Conservation (phyloP, 768 basidiomycete species). For the Pulveroboletus sp. region DNA sequence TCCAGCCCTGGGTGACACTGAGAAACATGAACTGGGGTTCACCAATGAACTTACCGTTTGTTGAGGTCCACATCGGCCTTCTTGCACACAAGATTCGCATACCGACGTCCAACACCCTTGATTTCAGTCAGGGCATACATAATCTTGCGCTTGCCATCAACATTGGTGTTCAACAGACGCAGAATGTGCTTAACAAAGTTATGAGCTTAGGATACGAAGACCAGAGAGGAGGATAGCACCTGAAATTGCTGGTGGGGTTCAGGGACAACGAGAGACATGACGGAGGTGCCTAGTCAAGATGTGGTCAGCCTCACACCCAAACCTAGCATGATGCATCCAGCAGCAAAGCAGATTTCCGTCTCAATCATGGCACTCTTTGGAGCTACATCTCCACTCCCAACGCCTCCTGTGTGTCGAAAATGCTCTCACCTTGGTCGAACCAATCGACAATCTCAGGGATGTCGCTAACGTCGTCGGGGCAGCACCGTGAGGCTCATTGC, state of each 20-base stretch:
- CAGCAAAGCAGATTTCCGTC: slow-evolving; percentile 2
- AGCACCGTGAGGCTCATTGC: not conserved
- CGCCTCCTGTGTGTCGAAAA: not conserved
- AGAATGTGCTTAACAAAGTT: slow-evolving; percentile 77
- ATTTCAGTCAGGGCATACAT: slow-evolving; percentile 99
- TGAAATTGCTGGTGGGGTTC: slow-evolving; percentile 96
- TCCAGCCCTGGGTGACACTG: slow-evolving; percentile 64
- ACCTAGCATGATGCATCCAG: slow-evolving; percentile 18
- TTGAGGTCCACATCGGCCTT: slow-evolving; percentile 98
- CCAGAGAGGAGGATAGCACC: slow-evolving; percentile 38
- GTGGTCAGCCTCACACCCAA: slow-evolving; percentile 16
- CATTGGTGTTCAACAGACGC: slow-evolving; percentile 99
- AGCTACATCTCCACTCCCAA: not conserved
- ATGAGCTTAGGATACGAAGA: slow-evolving; percentile 1
- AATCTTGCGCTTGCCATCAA: slow-evolving; percentile 98
- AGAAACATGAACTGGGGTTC: slow-evolving; percentile 1
- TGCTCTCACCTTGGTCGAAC: slow-evolving; percentile 25
- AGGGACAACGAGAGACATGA: slow-evolving; percentile 96
- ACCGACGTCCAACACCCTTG: slow-evolving; percentile 99
- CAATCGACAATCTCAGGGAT: slow-evolving; percentile 16
- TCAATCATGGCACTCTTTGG: not conserved
- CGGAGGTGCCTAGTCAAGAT: slow-evolving; percentile 13
- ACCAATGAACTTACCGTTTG: slow-evolving; percentile 75
- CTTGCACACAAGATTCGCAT: slow-evolving; percentile 99
- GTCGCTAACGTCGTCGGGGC: slow-evolving; percentile 13